Evolutionary conservation across 2,329 filamentous ascomycete genomes (phyloP).

Genomic region (Didymella pomorum): DNA sequence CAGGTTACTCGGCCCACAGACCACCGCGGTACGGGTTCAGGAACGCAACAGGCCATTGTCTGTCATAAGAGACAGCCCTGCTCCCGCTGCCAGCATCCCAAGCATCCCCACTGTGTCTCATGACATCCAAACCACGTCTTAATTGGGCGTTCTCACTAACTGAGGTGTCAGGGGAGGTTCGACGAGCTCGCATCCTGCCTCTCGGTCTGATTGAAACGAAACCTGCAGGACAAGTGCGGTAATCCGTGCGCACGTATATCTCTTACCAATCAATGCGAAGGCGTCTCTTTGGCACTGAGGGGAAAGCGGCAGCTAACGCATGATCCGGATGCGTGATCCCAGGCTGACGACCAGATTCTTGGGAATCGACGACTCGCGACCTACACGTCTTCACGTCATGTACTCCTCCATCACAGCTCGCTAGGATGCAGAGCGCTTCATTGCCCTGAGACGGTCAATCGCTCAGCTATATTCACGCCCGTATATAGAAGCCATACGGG

Average conservation of each 20-base stretch:
- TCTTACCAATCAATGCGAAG: constrained; percentile 19
- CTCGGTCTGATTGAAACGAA: constrained; percentile 4
- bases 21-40: not conserved
- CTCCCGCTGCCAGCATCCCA: constrained; percentile 7
- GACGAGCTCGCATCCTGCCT: constrained; percentile 5
- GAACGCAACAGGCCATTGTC: not conserved
- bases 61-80: constrained; percentile 8
- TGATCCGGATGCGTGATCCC: constrained; percentile 19
- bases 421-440: constrained; percentile 6
- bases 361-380: constrained; percentile 20
- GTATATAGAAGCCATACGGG: constrained; percentile 9
- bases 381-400: constrained; percentile 18
- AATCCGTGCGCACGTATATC: constrained; percentile 17
- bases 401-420: constrained; percentile 7
- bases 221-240: constrained; percentile 9
- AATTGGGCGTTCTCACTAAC: not conserved
- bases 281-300: constrained; percentile 16
- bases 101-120: not conserved
- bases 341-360: constrained; percentile 18
- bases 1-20: not conserved
- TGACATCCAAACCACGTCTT: not conserved
- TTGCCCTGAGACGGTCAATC: constrained; percentile 3
- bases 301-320: constrained; percentile 23
- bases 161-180: constrained; percentile 3
- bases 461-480: not conserved